Percentiles rank a stretch among this genome's conserved stretches.
Evolutionary conservation across 2,329 filamentous ascomycete species (phyloP).

Genomic region (Trematosphaeria pertusa): DNA sequence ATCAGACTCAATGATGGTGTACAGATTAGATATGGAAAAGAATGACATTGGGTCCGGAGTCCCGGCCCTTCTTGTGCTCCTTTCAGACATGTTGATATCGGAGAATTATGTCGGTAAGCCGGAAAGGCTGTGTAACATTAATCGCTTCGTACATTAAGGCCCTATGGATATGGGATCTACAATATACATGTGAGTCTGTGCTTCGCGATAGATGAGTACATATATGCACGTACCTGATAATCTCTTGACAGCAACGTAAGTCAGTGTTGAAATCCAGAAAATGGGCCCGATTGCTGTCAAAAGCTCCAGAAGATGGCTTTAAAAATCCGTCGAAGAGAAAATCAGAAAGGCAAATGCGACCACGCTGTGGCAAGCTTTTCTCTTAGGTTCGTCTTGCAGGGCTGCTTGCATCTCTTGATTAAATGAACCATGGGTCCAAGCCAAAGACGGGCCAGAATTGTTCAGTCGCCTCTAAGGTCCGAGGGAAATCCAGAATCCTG

Average conservation of each 20-base stretch:
- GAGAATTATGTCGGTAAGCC: slow-evolving; percentile 13
- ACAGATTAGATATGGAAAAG: slow-evolving; percentile 15
- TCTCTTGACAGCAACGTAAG: background rate
- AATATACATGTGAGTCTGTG: slow-evolving; percentile 10
- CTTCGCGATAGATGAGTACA: background rate
- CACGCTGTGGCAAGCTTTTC: slow-evolving; percentile 16
- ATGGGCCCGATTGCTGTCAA: background rate
- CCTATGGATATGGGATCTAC: slow-evolving; percentile 9
- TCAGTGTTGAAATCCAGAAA: background rate
- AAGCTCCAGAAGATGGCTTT: slow-evolving; percentile 2
- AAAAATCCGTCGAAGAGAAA: background rate
- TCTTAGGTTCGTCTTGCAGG: slow-evolving; percentile 7
- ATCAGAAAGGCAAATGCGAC: slow-evolving; percentile 3
- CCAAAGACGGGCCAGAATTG: slow-evolving; percentile 6
- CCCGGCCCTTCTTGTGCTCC: slow-evolving; percentile 8
- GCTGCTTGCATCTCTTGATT: slow-evolving; percentile 13
- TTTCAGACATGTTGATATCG: slow-evolving; percentile 14
- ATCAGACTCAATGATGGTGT: slow-evolving; percentile 11
- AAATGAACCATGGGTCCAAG: slow-evolving; percentile 16
- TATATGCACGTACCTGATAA: slow-evolving; percentile 11
- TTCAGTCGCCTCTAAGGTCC: slow-evolving; percentile 2
- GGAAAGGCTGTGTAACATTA: slow-evolving; percentile 11
- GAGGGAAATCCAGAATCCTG: slow-evolving; percentile 4
- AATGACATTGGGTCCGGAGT: slow-evolving; percentile 13
- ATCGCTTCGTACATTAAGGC: slow-evolving; percentile 8